Percentiles rank a stretch among this genome's conserved stretches.
Evolutionary conservation across 208 protist genomes (phyloP).

Genomic region (Kentomonas sorsogonicus): DNA sequence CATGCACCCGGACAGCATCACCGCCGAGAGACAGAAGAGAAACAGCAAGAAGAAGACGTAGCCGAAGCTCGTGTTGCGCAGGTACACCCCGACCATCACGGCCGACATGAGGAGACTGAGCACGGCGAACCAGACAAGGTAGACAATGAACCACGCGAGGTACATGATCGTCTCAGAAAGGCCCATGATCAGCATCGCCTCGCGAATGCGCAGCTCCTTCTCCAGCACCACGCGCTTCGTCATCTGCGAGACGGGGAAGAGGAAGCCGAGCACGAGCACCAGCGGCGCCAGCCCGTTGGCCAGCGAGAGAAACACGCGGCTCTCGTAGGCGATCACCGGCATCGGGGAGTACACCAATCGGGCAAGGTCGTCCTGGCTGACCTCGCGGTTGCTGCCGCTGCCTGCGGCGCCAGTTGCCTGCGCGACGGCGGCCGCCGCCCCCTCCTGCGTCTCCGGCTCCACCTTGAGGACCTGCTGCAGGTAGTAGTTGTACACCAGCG

Average conservation of each 20-base stretch:
- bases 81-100: slow-evolving; percentile 45
- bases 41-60: slow-evolving; percentile 62
- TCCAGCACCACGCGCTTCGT: slow-evolving; percentile 77
- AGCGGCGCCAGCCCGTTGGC: slow-evolving; percentile 50
- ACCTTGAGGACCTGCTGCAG: too few species aligned
- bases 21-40: slow-evolving; percentile 31
- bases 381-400: too few species aligned
- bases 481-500: slow-evolving; percentile 33
- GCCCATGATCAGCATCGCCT: slow-evolving; percentile 87
- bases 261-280: slow-evolving; percentile 65
- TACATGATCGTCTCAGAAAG: slow-evolving; percentile 55
- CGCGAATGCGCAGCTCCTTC: slow-evolving; percentile 80
- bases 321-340: slow-evolving; percentile 27
- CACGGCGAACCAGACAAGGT: slow-evolving; percentile 46
- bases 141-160: slow-evolving; percentile 51
- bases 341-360: slow-evolving; percentile 31
- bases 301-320: too few species aligned
- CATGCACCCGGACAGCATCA: slow-evolving; percentile 51
- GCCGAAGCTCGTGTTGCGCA: slow-evolving; percentile 22
- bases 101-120: slow-evolving; percentile 49
- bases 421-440: too few species aligned
- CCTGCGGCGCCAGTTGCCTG: too few species aligned
- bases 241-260: slow-evolving; percentile 73
- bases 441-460: too few species aligned
- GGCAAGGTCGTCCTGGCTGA: not conserved